Evolutionary conservation across 805 yeast species (phyloP).

Genomic region (Starmera quercuum): DNA sequence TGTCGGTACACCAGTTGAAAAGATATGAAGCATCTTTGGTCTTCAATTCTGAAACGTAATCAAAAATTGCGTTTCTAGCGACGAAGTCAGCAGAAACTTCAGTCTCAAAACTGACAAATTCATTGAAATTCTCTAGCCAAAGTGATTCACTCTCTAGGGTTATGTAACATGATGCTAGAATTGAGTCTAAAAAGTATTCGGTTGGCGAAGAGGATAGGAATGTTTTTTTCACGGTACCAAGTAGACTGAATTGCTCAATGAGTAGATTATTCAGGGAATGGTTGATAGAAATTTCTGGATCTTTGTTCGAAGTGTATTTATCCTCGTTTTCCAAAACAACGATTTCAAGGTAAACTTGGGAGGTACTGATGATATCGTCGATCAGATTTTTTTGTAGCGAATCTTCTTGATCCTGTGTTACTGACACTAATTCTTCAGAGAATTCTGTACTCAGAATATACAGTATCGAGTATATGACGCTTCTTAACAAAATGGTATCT

Average conservation of each 20-base stretch:
- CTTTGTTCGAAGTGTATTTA: conserved; percentile 1
- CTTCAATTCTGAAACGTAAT: conserved; percentile 44
- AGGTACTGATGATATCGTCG: conserved; percentile 8
- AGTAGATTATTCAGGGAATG: conserved; percentile 17
- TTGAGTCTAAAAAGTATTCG: conserved; percentile 8
- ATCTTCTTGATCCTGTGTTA: neutral
- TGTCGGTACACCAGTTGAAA: conserved; percentile 5
- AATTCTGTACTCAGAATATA: conserved; percentile 14
- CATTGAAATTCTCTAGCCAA: conserved; percentile 59
- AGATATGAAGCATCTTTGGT: conserved; percentile 26
- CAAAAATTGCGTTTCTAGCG: conserved; percentile 56
- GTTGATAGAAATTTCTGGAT: conserved; percentile 11
- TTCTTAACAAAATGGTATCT: conserved; percentile 9
- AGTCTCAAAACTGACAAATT: conserved; percentile 64
- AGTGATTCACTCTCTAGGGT: conserved; percentile 29
- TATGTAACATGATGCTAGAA: conserved; percentile 9
- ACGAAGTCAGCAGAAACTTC: conserved; percentile 52
- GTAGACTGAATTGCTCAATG: conserved; percentile 25
- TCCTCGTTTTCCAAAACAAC: conserved; percentile 8
- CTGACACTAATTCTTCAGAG: conserved; percentile 7
- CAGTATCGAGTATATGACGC: conserved; percentile 6
- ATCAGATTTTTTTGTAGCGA: conserved; percentile 2
- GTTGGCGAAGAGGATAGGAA: conserved; percentile 3
- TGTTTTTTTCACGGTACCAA: conserved; percentile 16
- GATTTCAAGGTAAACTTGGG: conserved; percentile 6